phyloP scores from a whole-genome alignment of 257 asterid species.

The Solanum dulcamara region DNA sequence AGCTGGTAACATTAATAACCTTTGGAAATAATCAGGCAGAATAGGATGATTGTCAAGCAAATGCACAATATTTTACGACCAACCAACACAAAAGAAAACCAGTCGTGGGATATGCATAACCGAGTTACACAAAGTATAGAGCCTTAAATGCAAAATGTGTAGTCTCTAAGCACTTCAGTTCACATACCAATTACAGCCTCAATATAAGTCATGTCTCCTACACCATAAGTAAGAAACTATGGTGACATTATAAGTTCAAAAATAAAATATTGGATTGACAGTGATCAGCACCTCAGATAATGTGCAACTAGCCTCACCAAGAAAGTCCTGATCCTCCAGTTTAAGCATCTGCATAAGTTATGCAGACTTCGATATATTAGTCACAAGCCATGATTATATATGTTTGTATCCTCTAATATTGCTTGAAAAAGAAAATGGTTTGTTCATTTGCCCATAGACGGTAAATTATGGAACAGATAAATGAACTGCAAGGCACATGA shows the following conservation, averaged over 20 bases:
- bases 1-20: background rate
- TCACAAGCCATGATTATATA: background rate
- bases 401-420: background rate
- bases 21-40: background rate
- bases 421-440: background rate
- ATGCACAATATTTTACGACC: background rate
- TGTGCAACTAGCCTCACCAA: conserved; percentile 85
- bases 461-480: background rate
- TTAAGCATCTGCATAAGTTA: conserved; percentile 30
- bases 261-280: background rate
- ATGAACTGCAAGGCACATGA: background rate
- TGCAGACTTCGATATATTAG: background rate
- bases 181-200: background rate
- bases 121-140: background rate
- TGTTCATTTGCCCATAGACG: background rate
- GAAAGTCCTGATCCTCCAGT: conserved; percentile 94
- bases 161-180: background rate
- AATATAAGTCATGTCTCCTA: background rate
- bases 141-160: background rate
- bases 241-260: background rate
- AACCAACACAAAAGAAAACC: background rate
- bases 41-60: background rate
- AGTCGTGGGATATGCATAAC: background rate
- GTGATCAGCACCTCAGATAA: conserved; percentile 65
- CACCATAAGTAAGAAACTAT: background rate